A percentile compares a stretch with the other conserved stretches of the same genome.
These are phyloP conservation scores for Emergomyces pasteurianus DNA, from an alignment of 2,329 filamentous ascomycete genomes.

Conservation along the genomic window DNA sequence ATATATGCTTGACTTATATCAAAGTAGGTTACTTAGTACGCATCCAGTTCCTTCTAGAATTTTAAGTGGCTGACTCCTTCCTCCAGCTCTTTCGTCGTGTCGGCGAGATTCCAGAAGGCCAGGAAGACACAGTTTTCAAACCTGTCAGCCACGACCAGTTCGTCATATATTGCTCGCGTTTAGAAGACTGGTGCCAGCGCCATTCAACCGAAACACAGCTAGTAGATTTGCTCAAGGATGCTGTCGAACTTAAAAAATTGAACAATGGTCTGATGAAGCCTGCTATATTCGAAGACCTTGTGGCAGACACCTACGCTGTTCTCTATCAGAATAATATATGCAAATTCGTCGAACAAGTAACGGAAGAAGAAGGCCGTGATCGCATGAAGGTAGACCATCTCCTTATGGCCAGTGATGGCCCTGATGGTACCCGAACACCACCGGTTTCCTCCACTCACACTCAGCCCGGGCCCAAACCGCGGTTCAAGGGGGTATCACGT, in stretches of 20 bases:
- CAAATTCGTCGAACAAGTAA: constrained; percentile 27
- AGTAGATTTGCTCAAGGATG: constrained; percentile 53
- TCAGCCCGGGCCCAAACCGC: constrained; percentile 17
- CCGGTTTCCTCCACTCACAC: constrained; percentile 9
- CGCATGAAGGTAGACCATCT: constrained; percentile 38
- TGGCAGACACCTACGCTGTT: constrained; percentile 75
- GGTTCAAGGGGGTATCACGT: constrained; percentile 48
- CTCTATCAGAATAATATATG: constrained; percentile 29
- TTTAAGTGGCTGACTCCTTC: constrained; percentile 15
- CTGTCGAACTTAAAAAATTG: constrained; percentile 60
- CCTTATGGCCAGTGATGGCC: constrained; percentile 27
- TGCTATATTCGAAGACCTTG: constrained; percentile 78
- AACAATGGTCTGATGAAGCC: constrained; percentile 84
- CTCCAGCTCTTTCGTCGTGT: constrained; percentile 44
- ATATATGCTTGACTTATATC: constrained; percentile 47
- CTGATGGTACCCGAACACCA: constrained; percentile 7
- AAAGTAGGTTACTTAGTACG: constrained; percentile 23
- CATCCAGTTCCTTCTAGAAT: constrained; percentile 12
- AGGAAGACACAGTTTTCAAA: constrained; percentile 55
- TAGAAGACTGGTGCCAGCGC: constrained; percentile 48
- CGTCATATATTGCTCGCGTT: constrained; percentile 42
- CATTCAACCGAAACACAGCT: constrained; percentile 36
- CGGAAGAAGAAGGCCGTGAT: constrained; percentile 35
- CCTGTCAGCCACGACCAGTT: constrained; percentile 55
- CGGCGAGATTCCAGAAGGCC: constrained; percentile 45